A percentile compares a stretch with the other conserved stretches of the same genome.
phyloP scores from a whole-genome alignment of 345 rosid species.

The Geranium brycei region DNA sequence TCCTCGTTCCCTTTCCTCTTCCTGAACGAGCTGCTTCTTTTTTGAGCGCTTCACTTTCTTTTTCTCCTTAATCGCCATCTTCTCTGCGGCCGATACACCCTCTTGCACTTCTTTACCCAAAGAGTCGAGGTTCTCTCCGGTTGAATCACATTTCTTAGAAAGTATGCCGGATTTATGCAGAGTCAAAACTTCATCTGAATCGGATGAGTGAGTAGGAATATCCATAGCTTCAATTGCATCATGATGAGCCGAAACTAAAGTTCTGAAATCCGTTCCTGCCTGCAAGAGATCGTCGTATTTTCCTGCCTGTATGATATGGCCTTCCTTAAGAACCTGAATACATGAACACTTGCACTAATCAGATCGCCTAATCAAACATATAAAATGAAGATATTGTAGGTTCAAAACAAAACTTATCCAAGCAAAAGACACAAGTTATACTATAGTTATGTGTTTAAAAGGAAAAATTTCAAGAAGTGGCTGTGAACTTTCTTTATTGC shows the following conservation, averaged over 20 bases:
- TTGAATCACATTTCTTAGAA: conserved; percentile 38
- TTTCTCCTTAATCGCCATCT: conserved; percentile 66
- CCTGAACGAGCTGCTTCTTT: conserved; percentile 94
- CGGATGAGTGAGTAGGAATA: conserved; percentile 70
- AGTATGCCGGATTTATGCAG: conserved; percentile 16
- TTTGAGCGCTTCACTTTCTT: conserved; percentile 80
- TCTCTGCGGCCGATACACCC: conserved; percentile 60
- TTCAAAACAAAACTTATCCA: too few species aligned
- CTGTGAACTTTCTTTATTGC: too few species aligned
- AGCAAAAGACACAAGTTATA: too few species aligned
- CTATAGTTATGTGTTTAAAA: too few species aligned
- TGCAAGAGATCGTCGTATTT: conserved; percentile 93
- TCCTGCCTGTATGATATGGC: conserved; percentile 84
- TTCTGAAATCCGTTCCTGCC: conserved; percentile 89
- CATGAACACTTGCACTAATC: conserved; percentile 1
- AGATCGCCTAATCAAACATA: background rate
- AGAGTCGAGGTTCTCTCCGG: conserved; percentile 47
- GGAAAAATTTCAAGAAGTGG: too few species aligned
- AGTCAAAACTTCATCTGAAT: conserved; percentile 57
- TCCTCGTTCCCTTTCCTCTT: conserved; percentile 97
- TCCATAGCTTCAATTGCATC: conserved; percentile 99
- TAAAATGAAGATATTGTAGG: too few species aligned
- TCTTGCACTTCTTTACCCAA: conserved; percentile 87
- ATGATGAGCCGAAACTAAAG: conserved; percentile 91
- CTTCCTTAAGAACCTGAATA: conserved; percentile 89